phyloP scores from a whole-genome alignment of 2,329 filamentous ascomycete species.

The Mariannaea sp. region DNA sequence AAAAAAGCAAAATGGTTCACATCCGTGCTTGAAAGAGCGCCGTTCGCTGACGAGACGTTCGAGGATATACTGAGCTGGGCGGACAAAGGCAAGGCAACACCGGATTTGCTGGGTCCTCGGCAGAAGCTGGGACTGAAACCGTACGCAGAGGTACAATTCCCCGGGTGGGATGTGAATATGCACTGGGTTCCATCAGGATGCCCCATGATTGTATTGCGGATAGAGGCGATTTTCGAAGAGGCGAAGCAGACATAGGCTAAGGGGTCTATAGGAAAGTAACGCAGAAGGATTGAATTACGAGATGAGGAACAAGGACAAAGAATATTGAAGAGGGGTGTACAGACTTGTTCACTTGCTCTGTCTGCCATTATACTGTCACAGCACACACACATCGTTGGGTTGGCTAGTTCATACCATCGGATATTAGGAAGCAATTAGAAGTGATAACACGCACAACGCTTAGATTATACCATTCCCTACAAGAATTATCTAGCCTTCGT shows the following conservation, averaged over 20 bases:
- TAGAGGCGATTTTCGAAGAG: slow-evolving; percentile 6
- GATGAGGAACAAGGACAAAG: no score
- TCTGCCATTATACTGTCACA: no score
- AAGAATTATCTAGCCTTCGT: no score
- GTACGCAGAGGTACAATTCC: slow-evolving; percentile 11
- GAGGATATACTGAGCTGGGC: slow-evolving; percentile 5
- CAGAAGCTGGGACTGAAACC: neutral
- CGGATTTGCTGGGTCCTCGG: neutral
- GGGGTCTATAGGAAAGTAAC: neutral
- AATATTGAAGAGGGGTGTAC: no score
- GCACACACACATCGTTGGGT: no score
- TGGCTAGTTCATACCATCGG: no score
- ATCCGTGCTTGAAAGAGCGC: neutral
- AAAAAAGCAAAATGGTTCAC: slow-evolving; percentile 7
- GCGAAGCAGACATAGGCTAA: neutral
- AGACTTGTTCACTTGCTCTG: no score
- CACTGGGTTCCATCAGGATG: slow-evolving; percentile 15
- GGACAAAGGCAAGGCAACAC: neutral
- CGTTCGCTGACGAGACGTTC: slow-evolving; percentile 2
- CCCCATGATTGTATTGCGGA: slow-evolving; percentile 10
- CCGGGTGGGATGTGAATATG: slow-evolving; percentile 3
- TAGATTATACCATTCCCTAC: no score
- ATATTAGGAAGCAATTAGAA: no score
- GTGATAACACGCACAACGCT: no score
- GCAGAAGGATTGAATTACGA: neutral